Percentiles rank a stretch among this genome's conserved stretches.
These are phyloP conservation scores for Talaromyces sp. DNA, from an alignment of 2,329 filamentous ascomycete species.

Conservation along the genomic window DNA sequence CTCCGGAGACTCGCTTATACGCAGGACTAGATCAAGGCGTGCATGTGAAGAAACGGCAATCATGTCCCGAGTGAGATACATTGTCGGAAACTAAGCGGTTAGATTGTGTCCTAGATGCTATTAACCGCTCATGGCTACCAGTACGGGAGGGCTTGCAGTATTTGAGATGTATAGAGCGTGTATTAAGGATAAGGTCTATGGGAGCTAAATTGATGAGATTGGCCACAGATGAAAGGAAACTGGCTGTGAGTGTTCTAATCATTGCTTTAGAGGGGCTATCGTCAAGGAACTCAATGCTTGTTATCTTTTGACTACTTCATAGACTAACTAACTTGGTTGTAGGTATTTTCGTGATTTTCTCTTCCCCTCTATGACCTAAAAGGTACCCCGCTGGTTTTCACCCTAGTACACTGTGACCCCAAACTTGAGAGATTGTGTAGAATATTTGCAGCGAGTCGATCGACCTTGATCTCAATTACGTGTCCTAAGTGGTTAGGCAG, in stretches of 20 bases:
- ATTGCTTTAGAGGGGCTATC: too few relatives aligned
- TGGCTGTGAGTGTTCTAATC: too few relatives aligned
- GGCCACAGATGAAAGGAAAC: too few relatives aligned
- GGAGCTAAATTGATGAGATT: background rate
- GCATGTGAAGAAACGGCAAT: background rate
- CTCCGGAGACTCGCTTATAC: background rate
- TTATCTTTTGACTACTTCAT: background rate
- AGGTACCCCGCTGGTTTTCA: background rate
- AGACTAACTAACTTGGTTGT: background rate
- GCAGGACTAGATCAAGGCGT: background rate
- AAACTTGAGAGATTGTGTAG: background rate
- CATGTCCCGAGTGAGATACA: background rate
- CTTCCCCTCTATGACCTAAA: background rate
- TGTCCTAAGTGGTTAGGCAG: background rate
- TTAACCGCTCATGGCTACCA: too few relatives aligned
- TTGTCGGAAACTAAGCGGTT: background rate
- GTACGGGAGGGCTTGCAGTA: too few relatives aligned
- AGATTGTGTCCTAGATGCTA: background rate
- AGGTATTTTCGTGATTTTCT: background rate
- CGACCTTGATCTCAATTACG: too few relatives aligned
- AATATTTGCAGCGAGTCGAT: too few relatives aligned
- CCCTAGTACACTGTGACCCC: background rate
- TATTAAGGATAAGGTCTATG: background rate
- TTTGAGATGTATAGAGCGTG: too few relatives aligned
- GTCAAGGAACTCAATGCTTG: too few relatives aligned